Evolutionary conservation across 2,329 filamentous ascomycete genomes (phyloP), one percentile per base, ranked within the genome.

Genomic region (Aspergillus sp.): DNA sequence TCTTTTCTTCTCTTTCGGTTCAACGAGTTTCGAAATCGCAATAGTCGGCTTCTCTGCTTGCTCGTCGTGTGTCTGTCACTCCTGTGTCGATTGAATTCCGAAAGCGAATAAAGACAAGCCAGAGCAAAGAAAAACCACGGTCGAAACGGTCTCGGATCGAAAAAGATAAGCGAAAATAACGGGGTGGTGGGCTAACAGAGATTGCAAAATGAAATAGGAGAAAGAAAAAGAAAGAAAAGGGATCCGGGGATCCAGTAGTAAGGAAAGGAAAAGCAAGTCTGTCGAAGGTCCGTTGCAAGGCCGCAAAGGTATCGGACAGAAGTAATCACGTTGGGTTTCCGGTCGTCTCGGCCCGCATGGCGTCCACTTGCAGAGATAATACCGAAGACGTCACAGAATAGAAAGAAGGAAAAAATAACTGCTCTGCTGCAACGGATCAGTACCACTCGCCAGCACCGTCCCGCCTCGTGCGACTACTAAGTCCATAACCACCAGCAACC

Each of bases 401-500:
- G 37, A 19, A 19, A 19, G 17, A 39, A 22, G 10, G 15, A 17
- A 35, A 46, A 51, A 50, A 55, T 51, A 53, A 46, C 60, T 52
- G 55, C 58, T 53, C 56, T 63, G 57, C 54, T 60, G 53, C 60
- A 65, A 19, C 17, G 50, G 55, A 67, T 71, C 62, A 73, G 63
- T 72, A 72, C 70, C 70, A 73, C 55, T 67, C 66, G 19, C 10
- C 7, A 64, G 63, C 63, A 62, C 67, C 68, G 61, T 77, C 74
- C 67, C 71, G 73, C 71, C 73, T 77, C 67, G 73, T 68, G 69
- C 73, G 74, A 66, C 75, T 71, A 68, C 68, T 67, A 70, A 71
- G 64, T 59, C 65, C 62, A 64, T 69, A 67, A 71, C 69, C 70
- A 70, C 75, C 75, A 74, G 74, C 78, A 77, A 82, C 82, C 75